Evolutionary conservation across 306 rosid species (phyloP).

Genomic region (Sphenostylis stenocarpa): DNA sequence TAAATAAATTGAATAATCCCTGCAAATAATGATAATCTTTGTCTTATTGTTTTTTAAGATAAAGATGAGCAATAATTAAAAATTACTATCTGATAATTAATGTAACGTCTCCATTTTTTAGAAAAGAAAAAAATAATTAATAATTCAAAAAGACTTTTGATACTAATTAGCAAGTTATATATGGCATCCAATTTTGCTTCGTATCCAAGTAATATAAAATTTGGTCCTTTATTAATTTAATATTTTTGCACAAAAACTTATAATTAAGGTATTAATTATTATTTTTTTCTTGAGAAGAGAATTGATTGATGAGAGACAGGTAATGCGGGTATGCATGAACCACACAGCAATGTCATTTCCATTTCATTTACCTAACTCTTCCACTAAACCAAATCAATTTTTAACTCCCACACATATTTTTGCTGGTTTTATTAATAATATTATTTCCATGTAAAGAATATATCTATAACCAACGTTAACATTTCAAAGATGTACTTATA

Average conservation of each 20-base stretch:
- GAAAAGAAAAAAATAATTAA: not conserved
- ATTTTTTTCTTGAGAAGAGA: not conserved
- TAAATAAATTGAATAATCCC: too few relatives aligned
- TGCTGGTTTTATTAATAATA: too few relatives aligned
- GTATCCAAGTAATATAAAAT: not conserved
- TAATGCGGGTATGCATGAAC: not conserved
- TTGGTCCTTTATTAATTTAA: not conserved
- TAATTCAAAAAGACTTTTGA: not conserved
- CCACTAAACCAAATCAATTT: too few relatives aligned
- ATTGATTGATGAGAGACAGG: not conserved
- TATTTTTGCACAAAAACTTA: not conserved
- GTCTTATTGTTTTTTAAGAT: not conserved
- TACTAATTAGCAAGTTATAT: not conserved
- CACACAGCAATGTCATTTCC: not conserved
- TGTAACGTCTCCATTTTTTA: not conserved
- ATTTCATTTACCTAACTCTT: conserved; percentile 1
- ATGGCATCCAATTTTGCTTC: not conserved
- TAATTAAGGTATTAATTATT: too few relatives aligned
- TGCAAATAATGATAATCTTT: too few relatives aligned
- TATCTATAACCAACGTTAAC: too few relatives aligned
- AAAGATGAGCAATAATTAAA: not conserved
- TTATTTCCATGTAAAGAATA: too few relatives aligned
- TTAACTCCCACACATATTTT: not conserved
- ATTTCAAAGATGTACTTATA: too few relatives aligned
- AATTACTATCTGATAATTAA: not conserved